Evolutionary conservation across 1,139 yeast genomes (phyloP), one percentile per base, ranked within the genome.

Genomic region (Tardiomyces digboiensis): DNA sequence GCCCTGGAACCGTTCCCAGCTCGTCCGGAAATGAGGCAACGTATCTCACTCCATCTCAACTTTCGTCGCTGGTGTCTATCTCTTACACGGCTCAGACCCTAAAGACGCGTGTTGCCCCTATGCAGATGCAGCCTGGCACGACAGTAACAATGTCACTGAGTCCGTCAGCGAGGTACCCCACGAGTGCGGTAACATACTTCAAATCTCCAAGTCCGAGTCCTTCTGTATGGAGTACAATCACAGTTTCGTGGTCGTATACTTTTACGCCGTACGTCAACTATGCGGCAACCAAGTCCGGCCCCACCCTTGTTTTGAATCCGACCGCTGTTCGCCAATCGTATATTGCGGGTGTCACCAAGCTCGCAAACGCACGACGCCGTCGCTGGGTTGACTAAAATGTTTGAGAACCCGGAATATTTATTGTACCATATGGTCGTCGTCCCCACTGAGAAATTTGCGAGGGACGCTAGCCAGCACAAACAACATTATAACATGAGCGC

Each of bases 101-200:
- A 36, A 63, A 52, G 42, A 75, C 82, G 2, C 72, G 86, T 60
- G 85, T 67, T 63, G 97, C 97, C 1, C 95, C 96, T 42, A 87
- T 88, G 95, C 96, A 87, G 65, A 63, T 70, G 47, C 95, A 87
- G 65, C 96, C 97, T 7, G 84, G 80, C 3, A 59, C 83, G 1
- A 70, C 65, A 7, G 78, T 86, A 13, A 82, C 95, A 21, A 40
- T 46, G 39, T 14, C 46, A 4, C 44, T 54, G 39, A 44, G 50
- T 14, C 50, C 59, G 8, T 46, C 50, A 13, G 43, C 53, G 8
- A 45, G 57, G 36, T 52, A 39, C 43, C 79, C 89, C 18, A 75
- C 89, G 1, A 78, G 87, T 49, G 69, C 82, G 0, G 87, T 81
- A 21, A 72, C 85, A 0, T 78, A 68, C 54, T 79, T 71, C 60